Conservation (phyloP, 148 eudicot genomes). For the Vaccinium macrocarpon region DNA sequence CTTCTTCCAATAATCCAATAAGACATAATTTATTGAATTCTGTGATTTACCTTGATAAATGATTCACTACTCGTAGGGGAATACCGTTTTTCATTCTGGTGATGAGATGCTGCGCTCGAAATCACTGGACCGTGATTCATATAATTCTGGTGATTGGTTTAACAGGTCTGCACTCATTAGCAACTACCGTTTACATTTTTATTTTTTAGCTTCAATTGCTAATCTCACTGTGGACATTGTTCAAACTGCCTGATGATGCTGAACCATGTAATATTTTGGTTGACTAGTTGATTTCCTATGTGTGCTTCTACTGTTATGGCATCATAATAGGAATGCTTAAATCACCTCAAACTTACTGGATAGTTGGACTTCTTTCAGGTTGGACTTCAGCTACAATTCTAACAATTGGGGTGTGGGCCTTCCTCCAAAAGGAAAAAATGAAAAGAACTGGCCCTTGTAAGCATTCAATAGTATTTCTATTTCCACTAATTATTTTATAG, state of each 20-base stretch:
- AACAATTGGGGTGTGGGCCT: slow-evolving; percentile 99
- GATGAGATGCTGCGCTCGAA: slow-evolving; percentile 97
- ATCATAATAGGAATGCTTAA: not conserved
- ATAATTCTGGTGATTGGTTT: slow-evolving; percentile 98
- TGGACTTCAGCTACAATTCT: slow-evolving; percentile 82
- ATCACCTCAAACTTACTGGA: slow-evolving; percentile 5
- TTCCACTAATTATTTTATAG: not conserved
- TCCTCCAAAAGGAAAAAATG: slow-evolving; percentile 84
- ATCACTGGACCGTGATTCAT: slow-evolving; percentile 96
- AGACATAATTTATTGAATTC: not conserved
- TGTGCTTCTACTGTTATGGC: not conserved
- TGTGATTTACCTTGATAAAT: slow-evolving; percentile 10
- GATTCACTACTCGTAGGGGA: slow-evolving; percentile 47
- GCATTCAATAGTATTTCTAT: slow-evolving; percentile 23
- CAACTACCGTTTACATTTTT: not conserved
- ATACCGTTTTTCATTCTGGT: slow-evolving; percentile 94
- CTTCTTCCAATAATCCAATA: not conserved
- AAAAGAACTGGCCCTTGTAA: slow-evolving; percentile 83
- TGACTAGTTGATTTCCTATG: not conserved
- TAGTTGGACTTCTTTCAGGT: slow-evolving; percentile 39
- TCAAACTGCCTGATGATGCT: slow-evolving; percentile 3
- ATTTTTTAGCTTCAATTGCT: not conserved
- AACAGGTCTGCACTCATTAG: slow-evolving; percentile 57
- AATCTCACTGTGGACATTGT: not conserved
- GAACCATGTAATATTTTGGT: not conserved